Base-by-base conservation (phyloP, 2,329 filamentous ascomycete genomes). In the Ophiostoma perfectum region DNA sequence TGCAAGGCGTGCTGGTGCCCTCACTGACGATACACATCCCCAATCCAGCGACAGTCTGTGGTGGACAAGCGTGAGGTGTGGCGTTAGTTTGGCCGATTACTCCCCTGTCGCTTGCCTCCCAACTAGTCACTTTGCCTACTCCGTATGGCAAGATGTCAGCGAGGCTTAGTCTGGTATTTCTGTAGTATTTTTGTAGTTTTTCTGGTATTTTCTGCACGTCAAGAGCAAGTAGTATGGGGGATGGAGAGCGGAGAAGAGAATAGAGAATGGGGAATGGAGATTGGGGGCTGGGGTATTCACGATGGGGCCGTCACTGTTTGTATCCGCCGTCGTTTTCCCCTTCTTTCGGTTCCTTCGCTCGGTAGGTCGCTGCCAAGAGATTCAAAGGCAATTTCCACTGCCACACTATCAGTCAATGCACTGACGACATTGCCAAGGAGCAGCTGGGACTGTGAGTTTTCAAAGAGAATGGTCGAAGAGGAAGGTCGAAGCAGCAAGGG, bases 311-410 rank as follows among this genome's bases (percentile, higher is more conserved):
- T 55, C 27, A 11, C 27, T n/a, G 27, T 55, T 55, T 18, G 49
- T 55, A 27, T 55, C 49, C 49, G 49, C 18, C 18, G 27, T 55
- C n/a, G 18, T 55, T 47, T 16, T 47, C n/a, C 12, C 45, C 45
- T 55, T 55, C 11, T 36, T 55, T 55, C 18, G 49, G 49, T 18
- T 55, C 49, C n/a, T 55, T 55, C 49, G 49, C 27, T 55, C 49
- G 49, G 49, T 36, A 55, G 49, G 18, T 55, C 49, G 49, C 27
- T 27, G 49, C 49, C 49, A 55, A 55, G 49, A 55, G 18, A 36
- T 55, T 36, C 49, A 55, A 55, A 27, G 49, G 7, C 4, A 36
- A 55, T 55, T 27, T 27, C 49, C 49, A 55, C 49, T 55, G 49
- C 49, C 49, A 55, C 27, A 41, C 14, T 62, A 4, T 55, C 49